These are phyloP conservation scores for Alnus rubra DNA, from an alignment of 306 rosid genomes.

Conservation along the genomic window DNA sequence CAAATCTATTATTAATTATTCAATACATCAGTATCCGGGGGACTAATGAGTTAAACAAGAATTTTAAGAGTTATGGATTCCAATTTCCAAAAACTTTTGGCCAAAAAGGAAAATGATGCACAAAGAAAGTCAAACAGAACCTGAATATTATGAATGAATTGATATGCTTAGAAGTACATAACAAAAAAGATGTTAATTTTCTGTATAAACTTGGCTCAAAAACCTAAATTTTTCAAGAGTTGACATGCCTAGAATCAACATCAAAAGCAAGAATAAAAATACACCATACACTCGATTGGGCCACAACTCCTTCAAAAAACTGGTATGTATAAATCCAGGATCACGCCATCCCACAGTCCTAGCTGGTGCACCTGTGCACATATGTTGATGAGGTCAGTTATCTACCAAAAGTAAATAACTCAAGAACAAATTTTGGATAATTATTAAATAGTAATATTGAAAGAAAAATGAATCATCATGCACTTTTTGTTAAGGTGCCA, in stretches of 20 bases:
- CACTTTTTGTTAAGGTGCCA: background rate
- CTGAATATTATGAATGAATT: background rate
- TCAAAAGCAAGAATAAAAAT: slow-evolving; percentile 11
- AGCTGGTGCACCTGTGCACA: slow-evolving; percentile 80
- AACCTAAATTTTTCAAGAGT: background rate
- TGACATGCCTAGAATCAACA: slow-evolving; percentile 19
- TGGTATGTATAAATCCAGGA: slow-evolving; percentile 86
- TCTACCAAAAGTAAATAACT: background rate
- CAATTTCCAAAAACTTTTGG: background rate
- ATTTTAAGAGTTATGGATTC: background rate
- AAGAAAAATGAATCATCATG: background rate
- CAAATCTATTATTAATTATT: background rate
- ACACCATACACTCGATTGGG: slow-evolving; percentile 65
- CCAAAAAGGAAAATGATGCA: background rate
- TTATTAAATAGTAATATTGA: background rate
- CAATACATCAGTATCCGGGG: background rate
- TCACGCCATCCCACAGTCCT: slow-evolving; percentile 95
- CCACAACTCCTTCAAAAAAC: slow-evolving; percentile 86
- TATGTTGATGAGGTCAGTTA: slow-evolving; percentile 14
- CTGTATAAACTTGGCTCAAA: background rate
- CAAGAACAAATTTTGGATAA: background rate
- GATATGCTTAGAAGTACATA: background rate
- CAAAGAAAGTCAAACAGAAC: background rate
- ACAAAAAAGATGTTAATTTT: background rate
- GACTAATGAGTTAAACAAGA: background rate